Evolutionary conservation across 768 basidiomycete species (phyloP).

Genomic region (Neoboletus subvelutipes): DNA sequence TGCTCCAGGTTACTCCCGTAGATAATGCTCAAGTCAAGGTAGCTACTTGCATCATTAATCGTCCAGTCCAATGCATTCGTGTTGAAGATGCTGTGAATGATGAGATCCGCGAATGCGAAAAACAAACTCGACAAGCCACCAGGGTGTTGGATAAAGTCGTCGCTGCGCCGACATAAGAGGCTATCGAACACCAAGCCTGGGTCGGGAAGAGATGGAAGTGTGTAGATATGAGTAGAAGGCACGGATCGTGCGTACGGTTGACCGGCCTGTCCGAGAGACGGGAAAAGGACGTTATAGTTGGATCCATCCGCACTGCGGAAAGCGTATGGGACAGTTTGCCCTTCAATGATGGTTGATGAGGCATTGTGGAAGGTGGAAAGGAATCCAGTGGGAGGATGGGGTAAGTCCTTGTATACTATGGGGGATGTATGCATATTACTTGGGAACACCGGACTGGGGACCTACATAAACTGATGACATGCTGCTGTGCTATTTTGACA

Average conservation of each 20-base stretch:
- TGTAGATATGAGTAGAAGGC: constrained; percentile 43
- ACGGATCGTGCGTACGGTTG: constrained; percentile 71
- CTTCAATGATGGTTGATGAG: not conserved
- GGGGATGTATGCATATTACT: not conserved
- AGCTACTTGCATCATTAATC: constrained; percentile 66
- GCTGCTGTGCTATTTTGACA: constrained; percentile 43
- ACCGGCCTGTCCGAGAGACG: constrained; percentile 57
- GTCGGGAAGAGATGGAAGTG: constrained; percentile 56
- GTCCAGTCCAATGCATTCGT: constrained; percentile 46
- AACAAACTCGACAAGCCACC: constrained; percentile 71
- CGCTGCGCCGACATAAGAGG: constrained; percentile 45
- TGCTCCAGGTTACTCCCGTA: constrained; percentile 60
- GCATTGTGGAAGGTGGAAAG: constrained; percentile 30
- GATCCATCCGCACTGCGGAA: constrained; percentile 62
- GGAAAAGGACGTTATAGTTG: constrained; percentile 54
- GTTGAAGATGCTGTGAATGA: constrained; percentile 74
- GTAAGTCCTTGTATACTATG: constrained; percentile 75
- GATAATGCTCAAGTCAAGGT: constrained; percentile 72
- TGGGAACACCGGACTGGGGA: constrained; percentile 9
- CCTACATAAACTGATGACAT: constrained; percentile 58
- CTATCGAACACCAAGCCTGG: constrained; percentile 69
- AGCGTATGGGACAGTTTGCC: constrained; percentile 41
- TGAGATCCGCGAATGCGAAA: constrained; percentile 76
- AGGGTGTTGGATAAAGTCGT: constrained; percentile 52
- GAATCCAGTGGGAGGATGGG: constrained; percentile 66